A percentile compares a stretch with the other conserved stretches of the same genome.
These are phyloP conservation scores for Wilcoxina mikolae DNA, from an alignment of 495 filamentous ascomycete genomes.

Conservation along the genomic window DNA sequence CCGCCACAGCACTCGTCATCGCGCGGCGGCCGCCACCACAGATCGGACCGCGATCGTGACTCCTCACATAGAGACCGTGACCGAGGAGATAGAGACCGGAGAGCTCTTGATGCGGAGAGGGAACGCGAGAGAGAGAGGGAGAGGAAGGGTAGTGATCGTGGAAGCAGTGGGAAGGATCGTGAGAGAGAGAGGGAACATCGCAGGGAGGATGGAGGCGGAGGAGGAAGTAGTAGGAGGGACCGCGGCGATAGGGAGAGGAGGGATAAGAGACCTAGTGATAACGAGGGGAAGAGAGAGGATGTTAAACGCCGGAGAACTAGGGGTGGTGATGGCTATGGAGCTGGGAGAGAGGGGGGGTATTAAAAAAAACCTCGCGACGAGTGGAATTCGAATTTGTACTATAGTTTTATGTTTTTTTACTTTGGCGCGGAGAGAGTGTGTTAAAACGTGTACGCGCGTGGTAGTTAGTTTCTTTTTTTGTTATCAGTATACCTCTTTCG, in stretches of 20 bases:
- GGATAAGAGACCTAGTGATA: not conserved
- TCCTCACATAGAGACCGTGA: not conserved
- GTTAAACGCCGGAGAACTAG: not conserved
- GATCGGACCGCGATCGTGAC: not conserved
- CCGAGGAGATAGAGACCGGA: slow-evolving; percentile 2
- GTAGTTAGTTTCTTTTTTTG: too few species aligned
- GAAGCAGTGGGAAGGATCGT: slow-evolving; percentile 13
- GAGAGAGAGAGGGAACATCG: slow-evolving; percentile 16
- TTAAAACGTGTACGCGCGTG: too few species aligned
- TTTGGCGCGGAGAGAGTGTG: too few species aligned
- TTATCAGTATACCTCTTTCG: too few species aligned
- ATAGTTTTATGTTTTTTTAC: not conserved
- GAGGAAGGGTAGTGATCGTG: slow-evolving; percentile 7
- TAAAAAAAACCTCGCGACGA: not conserved
- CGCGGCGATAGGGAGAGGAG: not conserved
- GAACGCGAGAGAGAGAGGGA: slow-evolving; percentile 18
- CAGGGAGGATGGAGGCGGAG: slow-evolving; percentile 1
- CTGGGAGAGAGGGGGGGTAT: not conserved
- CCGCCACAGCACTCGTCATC: not conserved
- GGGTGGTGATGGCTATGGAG: not conserved
- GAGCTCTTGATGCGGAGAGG: slow-evolving; percentile 6
- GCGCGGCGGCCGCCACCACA: not conserved
- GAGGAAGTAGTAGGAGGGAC: too few species aligned
- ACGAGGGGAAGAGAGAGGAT: not conserved
- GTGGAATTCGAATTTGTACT: not conserved